Evolutionary conservation across 768 basidiomycete species (phyloP), one percentile per base, ranked within the genome.

Genomic region (Holtermannia corniformis): DNA sequence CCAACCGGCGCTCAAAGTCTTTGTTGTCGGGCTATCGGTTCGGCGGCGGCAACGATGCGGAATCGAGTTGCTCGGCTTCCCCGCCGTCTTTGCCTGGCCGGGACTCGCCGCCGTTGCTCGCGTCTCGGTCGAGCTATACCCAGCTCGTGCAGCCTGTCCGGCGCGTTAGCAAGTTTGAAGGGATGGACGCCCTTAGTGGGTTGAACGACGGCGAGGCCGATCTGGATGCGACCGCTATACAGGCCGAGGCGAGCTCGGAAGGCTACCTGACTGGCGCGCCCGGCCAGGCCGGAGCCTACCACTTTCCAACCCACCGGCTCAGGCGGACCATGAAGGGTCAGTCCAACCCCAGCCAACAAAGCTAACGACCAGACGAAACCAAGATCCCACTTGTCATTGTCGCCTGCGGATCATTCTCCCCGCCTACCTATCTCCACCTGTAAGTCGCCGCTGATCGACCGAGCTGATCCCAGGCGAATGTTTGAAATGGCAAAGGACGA

Each of bases 401-500:
- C 55, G 95, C 90, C 44, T 99, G 95, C 68, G 95, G 93, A 24
- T 93, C 89, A 51, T 96, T 96, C 81, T 92, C 88, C 64, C 93
- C 93, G 11, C 86, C 95, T 57, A 95, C 92, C n/a, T 93, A 91
- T 67, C 85, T 93, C 48, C 91, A 95, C 68, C 81, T 96, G 57
- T 62, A 42, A 51, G 67, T 61, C 42, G 44, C 59, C 22, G 23
- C 27, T 27, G 4, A 40, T 13, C 14, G 49, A 21, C 22, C 21
- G 7, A 37, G 3, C 25, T 49, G 13, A 28, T 60, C 22, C 60
- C 59, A 70, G 72, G 13, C 87, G 95, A 61, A 96, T 99, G 91
- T 99, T 97, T 74, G 95, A 97, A 72, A 97, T 99, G 95, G 95
- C 93, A 51, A 86, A 85, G 75, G 95, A 97, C 77, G 91, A 90